phyloP scores from a whole-genome alignment of 345 rosid genomes.

The Rhodomyrtus tomentosa region DNA sequence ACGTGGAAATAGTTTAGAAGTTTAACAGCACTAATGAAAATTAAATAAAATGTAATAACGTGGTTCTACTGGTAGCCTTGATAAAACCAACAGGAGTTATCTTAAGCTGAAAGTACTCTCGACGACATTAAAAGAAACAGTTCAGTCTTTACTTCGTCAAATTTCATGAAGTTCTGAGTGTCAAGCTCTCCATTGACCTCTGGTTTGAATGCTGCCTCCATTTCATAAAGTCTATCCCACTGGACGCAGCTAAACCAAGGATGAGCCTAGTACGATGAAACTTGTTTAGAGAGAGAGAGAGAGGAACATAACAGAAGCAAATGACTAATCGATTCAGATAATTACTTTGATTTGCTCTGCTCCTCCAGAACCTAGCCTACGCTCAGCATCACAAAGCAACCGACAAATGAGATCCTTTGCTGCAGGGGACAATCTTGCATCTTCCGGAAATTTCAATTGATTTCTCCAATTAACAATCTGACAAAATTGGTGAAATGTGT shows the following conservation, averaged over 20 bases:
- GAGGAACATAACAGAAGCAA: not conserved
- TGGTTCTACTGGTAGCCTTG: not conserved
- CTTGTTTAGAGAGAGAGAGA: not conserved
- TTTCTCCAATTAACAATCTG: constrained; percentile 94
- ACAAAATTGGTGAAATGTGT: not conserved
- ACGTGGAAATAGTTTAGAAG: not conserved
- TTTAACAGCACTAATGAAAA: not conserved
- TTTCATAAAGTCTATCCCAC: constrained; percentile 90
- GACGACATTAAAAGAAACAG: not conserved
- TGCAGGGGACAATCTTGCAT: constrained; percentile 48
- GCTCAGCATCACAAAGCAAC: constrained; percentile 82
- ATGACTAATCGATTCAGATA: constrained; percentile 1
- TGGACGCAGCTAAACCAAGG: constrained; percentile 73
- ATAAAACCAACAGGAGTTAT: not conserved
- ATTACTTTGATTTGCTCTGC: constrained; percentile 82
- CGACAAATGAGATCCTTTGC: constrained; percentile 87
- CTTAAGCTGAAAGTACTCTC: not conserved
- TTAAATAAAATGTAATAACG: not conserved
- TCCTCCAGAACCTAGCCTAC: constrained; percentile 84
- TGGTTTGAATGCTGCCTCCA: constrained; percentile 93
- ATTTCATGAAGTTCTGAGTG: constrained; percentile 94
- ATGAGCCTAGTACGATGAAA: constrained; percentile 53
- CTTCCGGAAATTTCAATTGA: constrained; percentile 83
- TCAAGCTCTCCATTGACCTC: constrained; percentile 91
- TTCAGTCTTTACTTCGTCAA: constrained; percentile 60